Conservation (phyloP, 2,329 filamentous ascomycete species). For the Pestalotiopsis sp. region DNA sequence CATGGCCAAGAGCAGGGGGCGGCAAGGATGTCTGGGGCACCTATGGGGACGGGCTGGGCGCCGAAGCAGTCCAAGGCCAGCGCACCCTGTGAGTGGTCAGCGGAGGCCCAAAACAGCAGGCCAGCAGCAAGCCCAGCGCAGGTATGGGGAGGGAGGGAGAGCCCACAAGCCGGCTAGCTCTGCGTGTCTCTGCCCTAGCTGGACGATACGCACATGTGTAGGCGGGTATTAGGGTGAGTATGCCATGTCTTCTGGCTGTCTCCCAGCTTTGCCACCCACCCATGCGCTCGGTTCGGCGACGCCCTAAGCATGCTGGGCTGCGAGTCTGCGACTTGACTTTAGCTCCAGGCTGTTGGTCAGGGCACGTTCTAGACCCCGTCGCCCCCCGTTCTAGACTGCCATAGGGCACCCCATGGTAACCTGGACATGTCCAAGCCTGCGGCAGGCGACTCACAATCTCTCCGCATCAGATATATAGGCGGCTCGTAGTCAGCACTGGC, state of each 20-base stretch:
- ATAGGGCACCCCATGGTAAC: too few relatives aligned
- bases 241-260: neutral
- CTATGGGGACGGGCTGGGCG: neutral
- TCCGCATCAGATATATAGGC: neutral
- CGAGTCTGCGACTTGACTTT: neutral
- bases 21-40: neutral
- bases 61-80: neutral
- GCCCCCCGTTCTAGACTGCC: neutral
- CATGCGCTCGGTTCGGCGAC: neutral
- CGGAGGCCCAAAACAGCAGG: neutral
- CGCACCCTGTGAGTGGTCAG: neutral
- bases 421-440: neutral
- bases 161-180: too few relatives aligned
- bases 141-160: neutral
- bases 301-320: neutral
- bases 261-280: neutral
- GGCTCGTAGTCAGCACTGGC: neutral
- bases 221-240: too few relatives aligned
- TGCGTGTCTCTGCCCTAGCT: too few relatives aligned
- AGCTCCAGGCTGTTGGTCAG: neutral
- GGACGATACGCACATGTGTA: too few relatives aligned
- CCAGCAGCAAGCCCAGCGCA: neutral
- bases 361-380: neutral
- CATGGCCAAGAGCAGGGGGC: neutral
- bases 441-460: neutral